Evolutionary conservation across 2,329 filamentous ascomycete genomes (phyloP).

Genomic region (Grosmannia huntii): DNA sequence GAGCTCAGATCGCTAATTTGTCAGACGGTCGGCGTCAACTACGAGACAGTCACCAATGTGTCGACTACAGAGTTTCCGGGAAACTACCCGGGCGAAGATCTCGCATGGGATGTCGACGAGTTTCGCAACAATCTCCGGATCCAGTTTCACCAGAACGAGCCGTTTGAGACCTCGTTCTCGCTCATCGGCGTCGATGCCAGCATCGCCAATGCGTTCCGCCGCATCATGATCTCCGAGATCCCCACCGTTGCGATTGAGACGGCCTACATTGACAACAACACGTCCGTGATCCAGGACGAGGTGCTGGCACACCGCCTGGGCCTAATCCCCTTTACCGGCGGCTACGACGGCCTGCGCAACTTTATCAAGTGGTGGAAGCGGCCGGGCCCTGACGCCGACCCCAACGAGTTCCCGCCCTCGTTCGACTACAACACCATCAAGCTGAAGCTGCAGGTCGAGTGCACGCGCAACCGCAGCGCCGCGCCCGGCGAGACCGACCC

Average conservation of each 20-base stretch:
- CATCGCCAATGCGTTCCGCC: constrained; percentile 92
- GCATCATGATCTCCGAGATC: constrained; percentile 89
- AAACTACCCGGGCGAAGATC: constrained; percentile 79
- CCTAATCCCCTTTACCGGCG: constrained; percentile 77
- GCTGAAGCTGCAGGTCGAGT: constrained; percentile 64
- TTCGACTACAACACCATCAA: constrained; percentile 81
- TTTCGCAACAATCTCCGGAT: constrained; percentile 36
- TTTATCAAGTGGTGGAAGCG: constrained; percentile 76
- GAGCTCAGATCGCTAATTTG: neutral
- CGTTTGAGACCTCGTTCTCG: constrained; percentile 72
- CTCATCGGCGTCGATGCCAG: constrained; percentile 84
- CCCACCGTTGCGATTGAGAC: constrained; percentile 89
- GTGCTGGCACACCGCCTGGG: constrained; percentile 84
- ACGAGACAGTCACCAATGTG: constrained; percentile 82
- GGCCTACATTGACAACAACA: constrained; percentile 92
- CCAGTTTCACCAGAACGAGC: constrained; percentile 72
- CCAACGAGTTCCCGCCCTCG: constrained; percentile 30
- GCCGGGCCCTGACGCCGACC: constrained; percentile 47
- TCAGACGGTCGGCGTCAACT: constrained; percentile 74
- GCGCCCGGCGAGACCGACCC: constrained; percentile 65
- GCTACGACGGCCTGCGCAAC: constrained; percentile 58
- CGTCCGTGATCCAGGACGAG: constrained; percentile 94
- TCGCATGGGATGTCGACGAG: constrained; percentile 29
- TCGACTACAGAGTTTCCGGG: constrained; percentile 84
- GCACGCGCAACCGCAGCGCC: constrained; percentile 65